Conservation (phyloP, 2,329 filamentous ascomycete species). For the Arthroderma sp. region DNA sequence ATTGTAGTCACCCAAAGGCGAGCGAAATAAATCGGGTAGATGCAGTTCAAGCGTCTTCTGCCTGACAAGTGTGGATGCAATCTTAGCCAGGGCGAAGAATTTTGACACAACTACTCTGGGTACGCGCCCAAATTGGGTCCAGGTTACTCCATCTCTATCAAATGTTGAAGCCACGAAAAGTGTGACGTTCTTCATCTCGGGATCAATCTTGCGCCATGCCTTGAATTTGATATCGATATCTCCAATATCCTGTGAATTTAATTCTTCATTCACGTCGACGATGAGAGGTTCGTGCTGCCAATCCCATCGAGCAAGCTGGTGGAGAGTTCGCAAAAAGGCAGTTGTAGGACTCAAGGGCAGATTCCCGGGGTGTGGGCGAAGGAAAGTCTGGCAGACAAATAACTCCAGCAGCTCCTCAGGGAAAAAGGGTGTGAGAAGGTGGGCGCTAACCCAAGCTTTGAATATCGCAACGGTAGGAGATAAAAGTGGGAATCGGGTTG, state of each 20-base stretch:
- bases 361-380: slow-evolving; percentile 69
- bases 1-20: slow-evolving; percentile 66
- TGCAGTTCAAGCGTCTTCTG: slow-evolving; percentile 42
- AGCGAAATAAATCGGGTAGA: slow-evolving; percentile 53
- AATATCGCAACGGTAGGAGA: slow-evolving; percentile 71
- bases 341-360: slow-evolving; percentile 62
- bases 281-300: slow-evolving; percentile 76
- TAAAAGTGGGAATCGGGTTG: slow-evolving; percentile 65
- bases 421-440: slow-evolving; percentile 67
- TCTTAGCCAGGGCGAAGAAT: slow-evolving; percentile 68
- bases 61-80: slow-evolving; percentile 52
- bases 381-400: slow-evolving; percentile 62
- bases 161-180: slow-evolving; percentile 70
- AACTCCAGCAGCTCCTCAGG: slow-evolving; percentile 74
- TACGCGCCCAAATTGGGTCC: slow-evolving; percentile 57
- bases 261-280: slow-evolving; percentile 55
- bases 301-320: slow-evolving; percentile 76
- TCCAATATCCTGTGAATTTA: slow-evolving; percentile 48
- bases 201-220: slow-evolving; percentile 78
- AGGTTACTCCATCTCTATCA: slow-evolving; percentile 65
- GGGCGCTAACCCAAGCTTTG: slow-evolving; percentile 79
- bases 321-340: slow-evolving; percentile 68
- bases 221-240: slow-evolving; percentile 59
- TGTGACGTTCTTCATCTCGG: slow-evolving; percentile 69
- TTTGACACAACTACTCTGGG: slow-evolving; percentile 72